phyloP scores from a whole-genome alignment of 2,329 filamentous ascomycete species.

The Akanthomyces dipterigenus region DNA sequence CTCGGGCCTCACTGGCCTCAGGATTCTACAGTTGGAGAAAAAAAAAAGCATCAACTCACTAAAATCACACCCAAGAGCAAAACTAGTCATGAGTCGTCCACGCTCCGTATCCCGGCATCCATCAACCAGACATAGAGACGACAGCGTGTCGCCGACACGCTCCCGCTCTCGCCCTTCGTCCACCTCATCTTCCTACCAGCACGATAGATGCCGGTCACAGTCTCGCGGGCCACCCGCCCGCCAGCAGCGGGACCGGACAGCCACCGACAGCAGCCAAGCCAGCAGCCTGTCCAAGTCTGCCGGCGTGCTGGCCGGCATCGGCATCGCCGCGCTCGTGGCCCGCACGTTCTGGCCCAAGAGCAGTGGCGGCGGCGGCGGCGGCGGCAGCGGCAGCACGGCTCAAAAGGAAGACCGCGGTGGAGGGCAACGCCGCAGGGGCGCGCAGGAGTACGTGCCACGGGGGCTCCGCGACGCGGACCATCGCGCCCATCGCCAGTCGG shows the following conservation, averaged over 20 bases:
- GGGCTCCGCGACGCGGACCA: background rate
- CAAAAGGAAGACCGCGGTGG: background rate
- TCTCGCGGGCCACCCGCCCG: background rate
- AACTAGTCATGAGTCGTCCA: conserved; percentile 8
- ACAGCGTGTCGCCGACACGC: conserved; percentile 4
- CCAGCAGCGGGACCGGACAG: background rate
- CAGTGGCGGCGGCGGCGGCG: background rate
- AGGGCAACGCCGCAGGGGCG: background rate
- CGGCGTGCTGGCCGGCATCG: conserved; percentile 27
- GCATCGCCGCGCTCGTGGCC: conserved; percentile 27
- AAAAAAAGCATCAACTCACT: background rate
- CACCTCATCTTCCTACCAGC: background rate
- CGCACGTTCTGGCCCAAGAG: conserved; percentile 31
- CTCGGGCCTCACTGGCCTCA: background rate
- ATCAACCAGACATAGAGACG: background rate
- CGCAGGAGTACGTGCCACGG: background rate
- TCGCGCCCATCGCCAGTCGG: background rate
- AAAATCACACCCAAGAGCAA: background rate
- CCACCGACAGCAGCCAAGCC: background rate
- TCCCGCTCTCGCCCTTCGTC: background rate
- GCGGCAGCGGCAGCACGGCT: too few species aligned
- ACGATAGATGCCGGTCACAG: background rate
- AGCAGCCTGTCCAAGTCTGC: conserved; percentile 20
- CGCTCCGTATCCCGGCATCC: conserved; percentile 10
- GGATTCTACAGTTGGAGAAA: background rate